Evolutionary conservation across 1,284 basidiomycete species (phyloP), one percentile per base, ranked within the genome.

Genomic region (Coniophora puteana): DNA sequence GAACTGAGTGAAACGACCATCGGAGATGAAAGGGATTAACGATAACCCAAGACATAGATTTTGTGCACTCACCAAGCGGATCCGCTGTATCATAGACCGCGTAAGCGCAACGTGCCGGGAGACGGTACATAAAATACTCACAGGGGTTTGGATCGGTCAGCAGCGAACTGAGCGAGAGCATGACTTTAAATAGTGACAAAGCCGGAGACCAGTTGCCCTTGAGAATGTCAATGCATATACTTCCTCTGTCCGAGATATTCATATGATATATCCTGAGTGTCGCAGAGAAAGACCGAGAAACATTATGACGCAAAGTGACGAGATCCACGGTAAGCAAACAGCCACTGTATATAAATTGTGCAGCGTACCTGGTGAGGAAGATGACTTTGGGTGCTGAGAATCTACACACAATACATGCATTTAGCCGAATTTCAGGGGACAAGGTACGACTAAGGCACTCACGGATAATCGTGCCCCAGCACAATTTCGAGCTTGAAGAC

Each of bases 161-260:
- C 4, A 94, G 75, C 0, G 89, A 91, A 0, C 88, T 91, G 4
- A 94, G 74, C 13, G 89, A 92, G 12, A 93, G 76, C 61, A 94
- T 82, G 55, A 93, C 87, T 69, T 94, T 94, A 73, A 89, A 93
- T 29, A 94, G 69, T 2, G 90, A 93, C 23, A 94, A 67, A 1
- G 91, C 91, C 2, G 92, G 91, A 1, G 89, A 92, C 92, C 91
- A 94, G 51, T 89, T 87, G 52, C 80, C 76, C 66, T 94, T 93
- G 46, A 93, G 74, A 35, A 93, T 87, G 62, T 93, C 83, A 49
- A 85, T 84, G 54, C 84, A 87, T 38, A 88, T 78, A 49, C 69
- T 72, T 32, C 83, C 83, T 37, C 76, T 74, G 39, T 86, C 82
- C 41, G 84, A 84, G 43, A 94, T 89, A 57, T 94, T 94, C 85